These are phyloP conservation scores for Escovopsis sp. DNA, from an alignment of 2,329 filamentous ascomycete species.

Conservation along the genomic window DNA sequence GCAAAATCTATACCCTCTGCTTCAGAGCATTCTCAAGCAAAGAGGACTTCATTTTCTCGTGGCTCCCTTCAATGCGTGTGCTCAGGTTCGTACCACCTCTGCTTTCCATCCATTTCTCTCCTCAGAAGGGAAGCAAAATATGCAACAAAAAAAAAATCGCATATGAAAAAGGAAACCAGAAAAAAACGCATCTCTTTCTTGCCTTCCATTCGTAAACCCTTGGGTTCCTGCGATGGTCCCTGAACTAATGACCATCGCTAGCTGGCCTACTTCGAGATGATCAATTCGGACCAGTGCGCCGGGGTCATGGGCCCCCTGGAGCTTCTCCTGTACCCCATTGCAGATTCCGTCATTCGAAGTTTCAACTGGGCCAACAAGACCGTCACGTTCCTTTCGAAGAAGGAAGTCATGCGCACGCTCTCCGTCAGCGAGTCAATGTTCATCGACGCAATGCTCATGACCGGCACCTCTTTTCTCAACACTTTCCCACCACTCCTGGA, in stretches of 20 bases:
- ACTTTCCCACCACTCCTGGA: conserved; percentile 65
- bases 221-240: too few relatives aligned
- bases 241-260: conserved; percentile 24
- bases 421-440: conserved; percentile 56
- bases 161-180: too few relatives aligned
- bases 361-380: conserved; percentile 55
- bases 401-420: conserved; percentile 53
- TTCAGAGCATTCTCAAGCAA: conserved; percentile 58
- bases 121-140: too few relatives aligned
- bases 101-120: not conserved
- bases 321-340: conserved; percentile 70
- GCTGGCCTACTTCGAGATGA: conserved; percentile 64
- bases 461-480: conserved; percentile 66
- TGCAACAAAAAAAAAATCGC: too few relatives aligned
- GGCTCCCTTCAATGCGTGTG: conserved; percentile 74
- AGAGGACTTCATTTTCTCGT: conserved; percentile 62
- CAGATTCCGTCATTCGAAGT: conserved; percentile 51
- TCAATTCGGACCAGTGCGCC: conserved; percentile 51
- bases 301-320: conserved; percentile 76
- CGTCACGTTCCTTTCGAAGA: conserved; percentile 49
- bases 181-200: too few relatives aligned
- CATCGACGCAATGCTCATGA: conserved; percentile 68
- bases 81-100: conserved; percentile 45
- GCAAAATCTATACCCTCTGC: conserved; percentile 57
- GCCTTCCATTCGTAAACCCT: too few relatives aligned